phyloP scores from a whole-genome alignment of 257 asterid genomes.

The Scutellaria galericulata region DNA sequence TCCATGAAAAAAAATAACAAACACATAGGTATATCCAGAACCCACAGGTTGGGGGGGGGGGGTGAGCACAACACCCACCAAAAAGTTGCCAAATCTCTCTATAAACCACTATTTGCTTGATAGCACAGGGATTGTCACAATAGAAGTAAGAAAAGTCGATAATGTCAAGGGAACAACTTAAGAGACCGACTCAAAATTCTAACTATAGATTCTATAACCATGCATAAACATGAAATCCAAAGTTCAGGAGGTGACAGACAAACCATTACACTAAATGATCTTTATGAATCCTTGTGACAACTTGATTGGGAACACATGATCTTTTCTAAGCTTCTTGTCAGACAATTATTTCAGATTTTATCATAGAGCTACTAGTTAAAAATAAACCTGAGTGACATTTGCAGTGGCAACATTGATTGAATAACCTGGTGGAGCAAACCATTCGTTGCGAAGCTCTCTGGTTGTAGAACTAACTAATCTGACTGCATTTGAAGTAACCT shows the following conservation, averaged over 20 bases:
- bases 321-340: constrained; percentile 3
- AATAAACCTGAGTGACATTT: constrained; percentile 79
- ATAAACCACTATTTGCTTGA: too few species aligned
- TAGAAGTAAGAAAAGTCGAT: not conserved
- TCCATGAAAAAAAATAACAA: not conserved
- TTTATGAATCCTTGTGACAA: constrained; percentile 13
- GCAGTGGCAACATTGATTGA: constrained; percentile 96
- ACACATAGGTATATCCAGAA: too few species aligned
- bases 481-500: constrained; percentile 84
- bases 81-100: too few species aligned
- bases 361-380: constrained; percentile 22
- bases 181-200: constrained; percentile 1
- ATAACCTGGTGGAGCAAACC: constrained; percentile 79
- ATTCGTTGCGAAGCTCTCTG: constrained; percentile 72
- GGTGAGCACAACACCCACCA: too few species aligned
- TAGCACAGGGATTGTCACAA: too few species aligned
- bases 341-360: constrained; percentile 12
- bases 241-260: not conserved
- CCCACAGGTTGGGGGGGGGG: too few species aligned
- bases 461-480: constrained; percentile 79
- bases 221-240: not conserved
- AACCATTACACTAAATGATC: not conserved
- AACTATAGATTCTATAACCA: not conserved
- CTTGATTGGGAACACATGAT: constrained; percentile 3
- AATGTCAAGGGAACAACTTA: not conserved